Base-by-base conservation (phyloP, 2,329 filamentous ascomycete genomes). In the Diaporthe capsici region DNA sequence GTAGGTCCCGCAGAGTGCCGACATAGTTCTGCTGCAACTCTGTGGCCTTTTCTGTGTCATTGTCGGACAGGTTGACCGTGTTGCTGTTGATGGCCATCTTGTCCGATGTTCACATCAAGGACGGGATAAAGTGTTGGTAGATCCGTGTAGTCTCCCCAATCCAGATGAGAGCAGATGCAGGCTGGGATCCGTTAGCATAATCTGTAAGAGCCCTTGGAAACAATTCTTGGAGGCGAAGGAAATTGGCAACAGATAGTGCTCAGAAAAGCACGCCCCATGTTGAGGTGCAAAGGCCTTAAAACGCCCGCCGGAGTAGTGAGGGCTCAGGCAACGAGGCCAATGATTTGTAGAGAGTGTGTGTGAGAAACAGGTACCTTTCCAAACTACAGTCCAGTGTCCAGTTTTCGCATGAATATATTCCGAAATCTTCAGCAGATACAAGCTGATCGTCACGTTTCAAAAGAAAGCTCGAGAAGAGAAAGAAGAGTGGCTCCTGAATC, bases 1-100 rank as follows among this genome's bases (percentile, higher is more conserved):
- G 82, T 17, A 84, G 60, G 65, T 80, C 79, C 17, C 68, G 51
- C 15, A 77, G 28, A n/a, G 75, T 75, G 55, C 72, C 76, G 7
- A 75, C 37, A 28, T 22, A 71, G 47, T 70, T 55, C n/a, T 77
- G 74, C 44, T 57, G 72, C 25, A 75, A 15, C 22, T 76, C 76
- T 22, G 61, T 74, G 39, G 72, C 61, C 72, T 77, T 77, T 34
- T 77, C 76, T 0, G 75, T 76, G 53, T 77, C 76, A 37, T 74
- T 73, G 68, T 76, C 76, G n/a, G 70, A 74, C 61, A 77, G 68
- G 8, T 47, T 71, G 15, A 31, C 53, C 22, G 25, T 42, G 9
- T 44, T 65, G 49, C 39, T 58, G 57, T 57, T 55, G 53, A 17
- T 25, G 22, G 22, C 53, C 34, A 74, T 75, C 53, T 55, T 73